Percentiles rank a stretch among this genome's conserved stretches.
Conservation (phyloP, 2,329 filamentous ascomycete genomes). For the Nemania sp. region DNA sequence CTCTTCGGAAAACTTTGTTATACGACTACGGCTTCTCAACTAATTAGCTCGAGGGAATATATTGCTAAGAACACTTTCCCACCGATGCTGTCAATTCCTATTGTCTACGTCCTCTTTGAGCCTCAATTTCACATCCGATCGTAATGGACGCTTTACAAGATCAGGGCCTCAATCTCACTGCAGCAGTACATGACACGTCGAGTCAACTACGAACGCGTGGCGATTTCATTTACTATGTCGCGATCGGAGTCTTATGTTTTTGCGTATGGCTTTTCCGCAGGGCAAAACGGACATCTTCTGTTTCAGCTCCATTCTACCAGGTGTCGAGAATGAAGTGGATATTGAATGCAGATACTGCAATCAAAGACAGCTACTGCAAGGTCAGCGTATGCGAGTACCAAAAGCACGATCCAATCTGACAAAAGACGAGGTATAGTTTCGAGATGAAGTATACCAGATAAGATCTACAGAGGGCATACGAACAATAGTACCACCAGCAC, state of each 20-base stretch:
- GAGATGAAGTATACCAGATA: slow-evolving; percentile 54
- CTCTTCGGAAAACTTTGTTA: too few species aligned
- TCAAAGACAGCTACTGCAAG: slow-evolving; percentile 54
- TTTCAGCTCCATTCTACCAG: slow-evolving; percentile 51
- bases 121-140: slow-evolving; percentile 21
- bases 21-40: too few species aligned
- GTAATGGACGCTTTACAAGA: slow-evolving; percentile 30
- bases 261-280: slow-evolving; percentile 46
- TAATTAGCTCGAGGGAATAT: too few species aligned
- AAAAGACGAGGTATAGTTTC: slow-evolving; percentile 43
- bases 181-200: slow-evolving; percentile 29
- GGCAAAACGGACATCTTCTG: slow-evolving; percentile 34
- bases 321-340: slow-evolving; percentile 55
- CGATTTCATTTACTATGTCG: slow-evolving; percentile 47
- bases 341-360: slow-evolving; percentile 51
- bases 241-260: slow-evolving; percentile 43
- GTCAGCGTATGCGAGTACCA: slow-evolving; percentile 33
- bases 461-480: slow-evolving; percentile 55
- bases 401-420: neutral
- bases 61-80: too few species aligned
- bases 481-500: slow-evolving; percentile 49
- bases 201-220: slow-evolving; percentile 34
- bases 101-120: slow-evolving; percentile 4
- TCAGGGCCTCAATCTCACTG: slow-evolving; percentile 30
- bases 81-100: slow-evolving; percentile 2